Evolutionary conservation across 1,139 yeast genomes (phyloP).

Genomic region (Diutina catenulata): DNA sequence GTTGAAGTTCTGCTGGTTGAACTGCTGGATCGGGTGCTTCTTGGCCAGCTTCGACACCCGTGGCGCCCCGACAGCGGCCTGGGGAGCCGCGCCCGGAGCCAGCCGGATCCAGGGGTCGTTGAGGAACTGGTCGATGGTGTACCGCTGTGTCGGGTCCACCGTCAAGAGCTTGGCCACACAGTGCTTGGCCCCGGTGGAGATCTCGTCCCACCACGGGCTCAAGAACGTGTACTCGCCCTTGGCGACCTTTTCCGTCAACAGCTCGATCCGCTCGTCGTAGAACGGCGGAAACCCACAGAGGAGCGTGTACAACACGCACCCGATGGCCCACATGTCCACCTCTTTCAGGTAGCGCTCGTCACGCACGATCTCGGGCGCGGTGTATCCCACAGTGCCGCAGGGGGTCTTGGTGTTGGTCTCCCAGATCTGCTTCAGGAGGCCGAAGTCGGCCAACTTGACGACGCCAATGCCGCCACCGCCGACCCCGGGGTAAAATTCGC

Average conservation of each 20-base stretch:
- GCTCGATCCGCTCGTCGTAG: conserved; percentile 45
- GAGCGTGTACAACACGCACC: conserved; percentile 48
- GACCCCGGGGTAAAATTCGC: conserved; percentile 31
- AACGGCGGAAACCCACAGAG: conserved; percentile 56
- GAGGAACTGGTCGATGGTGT: conserved; percentile 67
- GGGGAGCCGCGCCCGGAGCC: background rate
- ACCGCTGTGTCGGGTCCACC: conserved; percentile 70
- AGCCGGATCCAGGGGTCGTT: conserved; percentile 72
- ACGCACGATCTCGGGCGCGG: conserved; percentile 50
- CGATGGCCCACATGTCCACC: conserved; percentile 57
- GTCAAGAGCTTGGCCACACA: conserved; percentile 70
- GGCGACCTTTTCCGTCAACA: conserved; percentile 47
- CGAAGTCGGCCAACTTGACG: conserved; percentile 47
- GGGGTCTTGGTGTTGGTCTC: conserved; percentile 50
- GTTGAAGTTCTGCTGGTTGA: conserved; percentile 6
- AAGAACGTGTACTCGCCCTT: conserved; percentile 45
- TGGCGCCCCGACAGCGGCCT: background rate
- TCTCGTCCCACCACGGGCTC: conserved; percentile 58
- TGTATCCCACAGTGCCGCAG: conserved; percentile 38
- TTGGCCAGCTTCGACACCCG: background rate
- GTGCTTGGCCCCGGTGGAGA: conserved; percentile 39
- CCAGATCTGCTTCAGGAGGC: conserved; percentile 47
- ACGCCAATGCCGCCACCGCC: conserved; percentile 44
- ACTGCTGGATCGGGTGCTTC: conserved; percentile 1
- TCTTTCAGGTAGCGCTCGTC: conserved; percentile 49